Evolutionary conservation across 1,284 basidiomycete species (phyloP).

Genomic region (Cerioporus squamosus): DNA sequence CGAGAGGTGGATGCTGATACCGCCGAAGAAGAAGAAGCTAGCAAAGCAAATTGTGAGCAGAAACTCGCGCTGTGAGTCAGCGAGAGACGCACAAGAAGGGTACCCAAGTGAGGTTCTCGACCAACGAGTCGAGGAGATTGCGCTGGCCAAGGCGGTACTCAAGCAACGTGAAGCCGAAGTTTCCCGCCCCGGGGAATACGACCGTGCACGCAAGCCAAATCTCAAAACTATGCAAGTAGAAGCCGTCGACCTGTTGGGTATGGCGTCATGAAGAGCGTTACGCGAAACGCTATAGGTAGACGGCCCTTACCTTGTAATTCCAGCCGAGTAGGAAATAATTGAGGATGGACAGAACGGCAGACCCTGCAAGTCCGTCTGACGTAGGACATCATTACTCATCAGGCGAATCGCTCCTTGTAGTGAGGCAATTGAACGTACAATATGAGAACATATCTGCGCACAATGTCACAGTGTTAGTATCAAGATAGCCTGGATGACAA

Average conservation of each 20-base stretch:
- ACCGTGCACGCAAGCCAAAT: constrained; percentile 79
- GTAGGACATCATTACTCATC: no score
- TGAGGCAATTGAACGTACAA: no score
- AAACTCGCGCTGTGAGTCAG: no score
- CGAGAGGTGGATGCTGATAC: constrained; percentile 74
- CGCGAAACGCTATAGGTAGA: not conserved
- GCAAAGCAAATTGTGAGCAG: no score
- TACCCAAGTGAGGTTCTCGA: constrained; percentile 77
- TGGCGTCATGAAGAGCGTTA: not conserved
- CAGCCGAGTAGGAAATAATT: constrained; percentile 77
- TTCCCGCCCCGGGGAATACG: constrained; percentile 77
- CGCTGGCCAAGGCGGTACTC: constrained; percentile 78
- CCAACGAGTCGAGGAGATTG: constrained; percentile 52
- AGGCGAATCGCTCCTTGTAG: no score
- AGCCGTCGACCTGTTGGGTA: constrained; percentile 51
- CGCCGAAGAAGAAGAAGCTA: constrained; percentile 87
- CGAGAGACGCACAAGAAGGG: constrained; percentile 72
- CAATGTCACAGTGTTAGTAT: not conserved
- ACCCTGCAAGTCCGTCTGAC: constrained; percentile 76
- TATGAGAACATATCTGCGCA: constrained; percentile 83
- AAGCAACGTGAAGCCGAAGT: constrained; percentile 70
- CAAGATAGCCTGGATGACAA: constrained; percentile 23
- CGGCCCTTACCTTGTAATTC: constrained; percentile 49
- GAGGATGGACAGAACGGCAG: constrained; percentile 61
- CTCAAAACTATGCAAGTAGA: constrained; percentile 74